These are phyloP conservation scores for Pyrrhoderma noxium DNA, from an alignment of 1,284 basidiomycete species.

Conservation along the genomic window DNA sequence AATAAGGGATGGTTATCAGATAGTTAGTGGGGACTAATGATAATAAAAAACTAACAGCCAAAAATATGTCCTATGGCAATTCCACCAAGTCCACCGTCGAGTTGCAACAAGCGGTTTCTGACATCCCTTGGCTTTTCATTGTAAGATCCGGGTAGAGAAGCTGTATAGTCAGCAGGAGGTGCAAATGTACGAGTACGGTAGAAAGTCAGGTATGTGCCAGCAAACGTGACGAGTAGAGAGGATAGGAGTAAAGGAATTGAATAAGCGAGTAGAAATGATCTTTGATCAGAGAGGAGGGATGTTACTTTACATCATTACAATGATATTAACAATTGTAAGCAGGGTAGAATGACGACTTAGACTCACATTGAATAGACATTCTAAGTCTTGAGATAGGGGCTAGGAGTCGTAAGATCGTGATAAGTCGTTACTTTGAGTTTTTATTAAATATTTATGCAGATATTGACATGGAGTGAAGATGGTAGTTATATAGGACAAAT, in stretches of 20 bases:
- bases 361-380: too few species aligned
- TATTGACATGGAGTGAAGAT: too few species aligned
- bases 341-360: too few species aligned
- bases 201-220: slow-evolving; percentile 59
- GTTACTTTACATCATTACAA: slow-evolving; percentile 12
- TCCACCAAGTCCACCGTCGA: slow-evolving; percentile 60
- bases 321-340: too few species aligned
- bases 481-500: too few species aligned
- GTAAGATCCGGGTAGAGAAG: slow-evolving; percentile 30
- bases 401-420: too few species aligned
- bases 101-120: slow-evolving; percentile 29
- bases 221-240: slow-evolving; percentile 47
- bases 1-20: slow-evolving; percentile 5
- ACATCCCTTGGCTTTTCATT: slow-evolving; percentile 22
- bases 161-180: slow-evolving; percentile 33
- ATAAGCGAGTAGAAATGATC: slow-evolving; percentile 44
- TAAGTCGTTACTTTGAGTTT: too few species aligned
- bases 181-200: slow-evolving; percentile 59
- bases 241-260: slow-evolving; percentile 45
- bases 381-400: too few species aligned
- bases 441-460: too few species aligned
- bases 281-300: slow-evolving; percentile 22
- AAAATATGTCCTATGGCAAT: slow-evolving; percentile 50
- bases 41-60: slow-evolving; percentile 38
- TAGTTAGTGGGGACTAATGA: slow-evolving; percentile 2